Evolutionary conservation across 768 basidiomycete species (phyloP).

Genomic region (Lactifluus subvellereus): DNA sequence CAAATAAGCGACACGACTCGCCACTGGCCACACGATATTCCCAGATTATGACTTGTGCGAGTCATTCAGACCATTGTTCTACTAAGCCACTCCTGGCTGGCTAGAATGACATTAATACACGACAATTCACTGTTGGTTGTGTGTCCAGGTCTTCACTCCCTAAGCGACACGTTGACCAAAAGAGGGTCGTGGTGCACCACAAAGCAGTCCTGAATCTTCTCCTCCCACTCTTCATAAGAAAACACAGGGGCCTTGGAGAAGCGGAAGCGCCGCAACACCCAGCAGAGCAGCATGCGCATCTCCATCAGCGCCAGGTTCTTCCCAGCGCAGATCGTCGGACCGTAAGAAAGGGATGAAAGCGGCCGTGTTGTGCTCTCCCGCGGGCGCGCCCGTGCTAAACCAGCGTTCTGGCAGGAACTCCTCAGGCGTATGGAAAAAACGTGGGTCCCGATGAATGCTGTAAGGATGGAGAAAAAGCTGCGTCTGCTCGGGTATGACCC

Average conservation of each 20-base stretch:
- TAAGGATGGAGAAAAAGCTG: slow-evolving; percentile 19
- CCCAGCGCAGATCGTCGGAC: slow-evolving; percentile 40
- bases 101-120: neutral
- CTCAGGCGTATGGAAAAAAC: slow-evolving; percentile 16
- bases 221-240: slow-evolving; percentile 15
- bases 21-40: too few species aligned
- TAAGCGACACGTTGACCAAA: neutral
- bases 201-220: slow-evolving; percentile 8
- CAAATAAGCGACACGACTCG: too few species aligned
- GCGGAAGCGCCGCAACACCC: slow-evolving; percentile 36
- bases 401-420: slow-evolving; percentile 21
- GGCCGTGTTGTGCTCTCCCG: slow-evolving; percentile 27
- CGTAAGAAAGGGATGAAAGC: slow-evolving; percentile 43
- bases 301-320: slow-evolving; percentile 40
- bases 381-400: neutral
- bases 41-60: too few species aligned
- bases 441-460: slow-evolving; percentile 20
- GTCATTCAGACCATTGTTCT: too few species aligned
- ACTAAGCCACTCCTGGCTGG: too few species aligned
- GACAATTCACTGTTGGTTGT: neutral
- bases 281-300: slow-evolving; percentile 36
- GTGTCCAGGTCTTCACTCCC: neutral
- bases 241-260: slow-evolving; percentile 1
- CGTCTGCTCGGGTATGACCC: slow-evolving; percentile 19
- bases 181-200: slow-evolving; percentile 15